These are phyloP conservation scores for Colletotrichum acutatum DNA, from an alignment of 2,329 filamentous ascomycete species.

Conservation along the genomic window DNA sequence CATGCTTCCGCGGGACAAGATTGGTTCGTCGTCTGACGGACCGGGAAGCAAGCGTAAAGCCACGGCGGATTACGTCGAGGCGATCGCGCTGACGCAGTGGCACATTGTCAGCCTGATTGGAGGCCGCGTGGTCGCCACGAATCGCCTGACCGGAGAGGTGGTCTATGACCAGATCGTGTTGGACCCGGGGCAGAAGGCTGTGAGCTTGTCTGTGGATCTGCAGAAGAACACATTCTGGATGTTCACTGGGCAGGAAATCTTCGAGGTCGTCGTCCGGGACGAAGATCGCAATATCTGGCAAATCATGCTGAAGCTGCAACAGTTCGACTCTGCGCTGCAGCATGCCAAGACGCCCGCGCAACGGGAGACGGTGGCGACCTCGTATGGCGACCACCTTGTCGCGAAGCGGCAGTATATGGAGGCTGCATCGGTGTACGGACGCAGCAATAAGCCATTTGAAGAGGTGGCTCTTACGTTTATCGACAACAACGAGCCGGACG, in stretches of 20 bases:
- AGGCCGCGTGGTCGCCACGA: conserved; percentile 84
- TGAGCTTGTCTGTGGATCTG: conserved; percentile 89
- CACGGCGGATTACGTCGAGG: conserved; percentile 78
- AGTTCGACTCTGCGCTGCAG: conserved; percentile 88
- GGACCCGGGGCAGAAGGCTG: conserved; percentile 78
- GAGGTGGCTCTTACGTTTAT: conserved; percentile 93
- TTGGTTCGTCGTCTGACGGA: conserved; percentile 49
- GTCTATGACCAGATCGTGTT: conserved; percentile 91
- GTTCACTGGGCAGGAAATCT: conserved; percentile 90
- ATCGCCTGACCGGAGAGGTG: conserved; percentile 85
- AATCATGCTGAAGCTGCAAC: conserved; percentile 86
- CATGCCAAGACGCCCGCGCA: conserved; percentile 85
- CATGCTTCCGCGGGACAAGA: conserved; percentile 78
- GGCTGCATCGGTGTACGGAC: conserved; percentile 90
- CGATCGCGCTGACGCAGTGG: conserved; percentile 91
- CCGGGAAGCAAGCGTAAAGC: conserved; percentile 67
- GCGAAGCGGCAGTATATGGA: conserved; percentile 85
- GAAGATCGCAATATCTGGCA: conserved; percentile 96
- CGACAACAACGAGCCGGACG: conserved; percentile 89
- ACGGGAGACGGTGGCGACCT: conserved; percentile 90
- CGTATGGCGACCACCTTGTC: conserved; percentile 89
- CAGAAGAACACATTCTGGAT: conserved; percentile 99
- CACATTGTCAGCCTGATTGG: conserved; percentile 89
- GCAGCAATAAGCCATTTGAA: conserved; percentile 96
- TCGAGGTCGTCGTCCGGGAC: conserved; percentile 89